Percentiles rank a stretch among this genome's conserved stretches.
Evolutionary conservation across 2,329 filamentous ascomycete species (phyloP).

Genomic region (Neurospora sp.): DNA sequence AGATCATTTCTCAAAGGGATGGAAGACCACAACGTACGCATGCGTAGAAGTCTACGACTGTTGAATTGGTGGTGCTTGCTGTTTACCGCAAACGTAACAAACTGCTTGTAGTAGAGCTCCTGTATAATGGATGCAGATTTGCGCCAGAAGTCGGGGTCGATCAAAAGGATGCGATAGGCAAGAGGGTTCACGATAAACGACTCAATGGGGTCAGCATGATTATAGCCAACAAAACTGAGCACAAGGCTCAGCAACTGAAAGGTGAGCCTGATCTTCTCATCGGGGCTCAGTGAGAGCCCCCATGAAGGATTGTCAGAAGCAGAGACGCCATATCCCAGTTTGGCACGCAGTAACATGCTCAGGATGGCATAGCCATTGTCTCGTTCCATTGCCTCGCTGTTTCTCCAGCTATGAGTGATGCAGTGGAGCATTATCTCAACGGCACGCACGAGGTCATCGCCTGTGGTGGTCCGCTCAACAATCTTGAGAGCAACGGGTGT

Average conservation of each 20-base stretch:
- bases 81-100: constrained; percentile 74
- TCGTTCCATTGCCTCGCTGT: constrained; percentile 95
- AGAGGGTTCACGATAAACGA: constrained; percentile 94
- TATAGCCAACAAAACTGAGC: constrained; percentile 81
- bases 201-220: constrained; percentile 66
- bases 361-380: constrained; percentile 90
- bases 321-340: constrained; percentile 50
- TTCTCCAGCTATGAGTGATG: constrained; percentile 87
- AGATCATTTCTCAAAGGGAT: not conserved
- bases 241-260: constrained; percentile 65
- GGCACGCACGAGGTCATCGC: constrained; percentile 63
- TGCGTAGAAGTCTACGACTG: constrained; percentile 71
- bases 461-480: constrained; percentile 63
- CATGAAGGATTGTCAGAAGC: constrained; percentile 25
- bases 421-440: constrained; percentile 79
- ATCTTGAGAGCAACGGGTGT: constrained; percentile 77
- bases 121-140: constrained; percentile 68
- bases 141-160: constrained; percentile 91
- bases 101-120: constrained; percentile 87
- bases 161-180: constrained; percentile 82
- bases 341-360: constrained; percentile 72
- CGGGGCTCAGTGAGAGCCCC: constrained; percentile 36
- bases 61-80: constrained; percentile 94
- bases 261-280: constrained; percentile 45
- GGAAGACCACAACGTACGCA: constrained; percentile 55